Evolutionary conservation across 495 filamentous ascomycete genomes (phyloP), one percentile per base, ranked within the genome.

Genomic region (Neurospora tetrasperma): DNA sequence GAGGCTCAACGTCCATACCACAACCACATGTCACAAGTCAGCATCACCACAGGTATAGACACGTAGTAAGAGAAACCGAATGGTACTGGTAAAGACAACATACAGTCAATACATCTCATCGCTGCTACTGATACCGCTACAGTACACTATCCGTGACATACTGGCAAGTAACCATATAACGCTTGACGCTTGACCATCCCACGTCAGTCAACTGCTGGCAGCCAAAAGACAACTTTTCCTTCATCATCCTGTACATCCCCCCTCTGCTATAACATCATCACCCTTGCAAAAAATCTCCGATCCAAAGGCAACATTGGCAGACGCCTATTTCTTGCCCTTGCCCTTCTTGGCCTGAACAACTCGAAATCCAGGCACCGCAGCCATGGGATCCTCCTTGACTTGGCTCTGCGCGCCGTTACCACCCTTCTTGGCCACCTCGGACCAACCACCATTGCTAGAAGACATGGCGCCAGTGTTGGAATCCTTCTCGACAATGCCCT

Each of bases 361-460:
- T 85, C 93, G 93, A 84, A 97, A 98, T 7, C 88, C 88, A 11
- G 89, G 83, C 42, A 78, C 83, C 86, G 74, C 54, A 4, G 54
- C 54, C 54, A 66, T 85, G 81, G 80, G 77, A n/a, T 88, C 86
- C 41, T 87, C 83, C 73, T 81, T 83, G 42, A 80, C 75, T 20
- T 78, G 27, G 27, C 54, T 48, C 44, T 31, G 54, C 20, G 7
- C 43, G 27, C 27, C 77, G 41, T 73, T 79, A 69, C 80, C 81
- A 75, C 85, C 86, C 87, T 97, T 97, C 89, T 98, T 98, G 10
- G 96, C 96, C 75, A 99, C 96, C 84, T 98, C 96, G 78, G 88
- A 97, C 96, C 96, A 98, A 38, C 96, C 96, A 72, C 93, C 91
- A 70, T 83, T 86, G 23, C 77, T 80, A 48, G 85, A 83, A 35